Conservation (phyloP, 2,329 filamentous ascomycete genomes). For the Xylariaceae sp. region DNA sequence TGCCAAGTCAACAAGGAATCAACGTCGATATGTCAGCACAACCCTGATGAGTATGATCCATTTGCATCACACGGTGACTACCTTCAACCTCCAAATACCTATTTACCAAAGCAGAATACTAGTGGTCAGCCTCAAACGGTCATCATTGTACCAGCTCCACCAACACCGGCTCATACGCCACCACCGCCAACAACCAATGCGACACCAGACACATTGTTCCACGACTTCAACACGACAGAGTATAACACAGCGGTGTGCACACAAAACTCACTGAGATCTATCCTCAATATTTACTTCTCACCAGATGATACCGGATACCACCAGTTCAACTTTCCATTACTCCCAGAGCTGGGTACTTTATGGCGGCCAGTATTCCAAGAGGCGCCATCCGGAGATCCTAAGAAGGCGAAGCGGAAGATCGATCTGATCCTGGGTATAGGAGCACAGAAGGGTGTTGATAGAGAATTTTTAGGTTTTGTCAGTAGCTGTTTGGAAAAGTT, state of each 20-base stretch:
- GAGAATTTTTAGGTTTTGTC: conserved; percentile 55
- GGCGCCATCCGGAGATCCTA: conserved; percentile 37
- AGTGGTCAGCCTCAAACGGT: conserved; percentile 18
- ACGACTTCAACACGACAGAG: conserved; percentile 49
- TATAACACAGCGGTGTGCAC: conserved; percentile 57
- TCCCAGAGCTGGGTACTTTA: conserved; percentile 55
- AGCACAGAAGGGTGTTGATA: conserved; percentile 59
- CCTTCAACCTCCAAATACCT: conserved; percentile 10
- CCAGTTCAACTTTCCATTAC: conserved; percentile 54
- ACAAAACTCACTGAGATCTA: conserved; percentile 62
- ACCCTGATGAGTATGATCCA: conserved; percentile 54
- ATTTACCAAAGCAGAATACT: conserved; percentile 11
- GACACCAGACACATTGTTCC: conserved; percentile 46
- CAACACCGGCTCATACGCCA: conserved; percentile 53
- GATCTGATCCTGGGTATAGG: conserved; percentile 68
- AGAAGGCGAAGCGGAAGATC: conserved; percentile 48
- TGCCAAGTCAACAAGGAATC: conserved; percentile 20
- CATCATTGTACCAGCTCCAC: conserved; percentile 40
- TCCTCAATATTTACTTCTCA: conserved; percentile 59
- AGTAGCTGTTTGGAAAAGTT: conserved; percentile 60
- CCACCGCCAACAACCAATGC: conserved; percentile 39
- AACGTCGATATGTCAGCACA: conserved; percentile 24
- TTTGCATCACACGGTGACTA: conserved; percentile 45
- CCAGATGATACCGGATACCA: conserved; percentile 53
- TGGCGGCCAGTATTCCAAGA: conserved; percentile 61